Conservation (phyloP, 331 rosid species). For the Saraca asoca region DNA sequence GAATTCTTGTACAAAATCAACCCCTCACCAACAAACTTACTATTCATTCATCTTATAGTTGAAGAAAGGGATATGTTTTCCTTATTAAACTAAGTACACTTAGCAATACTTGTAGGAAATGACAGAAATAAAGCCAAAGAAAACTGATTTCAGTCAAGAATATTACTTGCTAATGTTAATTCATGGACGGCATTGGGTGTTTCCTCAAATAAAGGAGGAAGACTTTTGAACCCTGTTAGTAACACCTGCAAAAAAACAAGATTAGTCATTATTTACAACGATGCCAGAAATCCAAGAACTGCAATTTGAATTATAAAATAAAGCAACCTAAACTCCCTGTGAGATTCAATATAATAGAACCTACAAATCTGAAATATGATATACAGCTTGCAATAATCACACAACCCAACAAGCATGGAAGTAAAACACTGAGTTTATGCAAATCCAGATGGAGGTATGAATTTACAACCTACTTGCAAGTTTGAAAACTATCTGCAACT, state of each 20-base stretch:
- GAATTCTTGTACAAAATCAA: no score
- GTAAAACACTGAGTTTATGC: no score
- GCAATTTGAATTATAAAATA: not conserved
- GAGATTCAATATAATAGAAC: not conserved
- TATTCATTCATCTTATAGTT: no score
- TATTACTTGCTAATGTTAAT: slow-evolving; percentile 79
- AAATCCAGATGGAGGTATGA: no score
- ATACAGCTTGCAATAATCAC: slow-evolving; percentile 1
- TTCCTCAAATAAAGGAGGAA: slow-evolving; percentile 84
- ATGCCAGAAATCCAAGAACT: not conserved
- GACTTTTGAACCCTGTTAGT: slow-evolving; percentile 80
- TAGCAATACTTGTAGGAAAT: not conserved
- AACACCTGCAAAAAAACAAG: slow-evolving; percentile 53
- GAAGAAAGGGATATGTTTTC: not conserved
- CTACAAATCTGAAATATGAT: not conserved
- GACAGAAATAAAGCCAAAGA: not conserved
- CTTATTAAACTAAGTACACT: not conserved
- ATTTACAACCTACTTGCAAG: no score
- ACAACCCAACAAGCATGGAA: not conserved
- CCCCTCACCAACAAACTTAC: no score
- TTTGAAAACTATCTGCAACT: no score
- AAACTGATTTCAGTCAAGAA: slow-evolving; percentile 30
- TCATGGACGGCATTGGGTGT: slow-evolving; percentile 74
- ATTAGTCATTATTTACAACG: not conserved
- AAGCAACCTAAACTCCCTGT: slow-evolving; percentile 10